Evolutionary conservation across 805 yeast genomes (phyloP).

Genomic region (Maudiozyma barnettii): DNA sequence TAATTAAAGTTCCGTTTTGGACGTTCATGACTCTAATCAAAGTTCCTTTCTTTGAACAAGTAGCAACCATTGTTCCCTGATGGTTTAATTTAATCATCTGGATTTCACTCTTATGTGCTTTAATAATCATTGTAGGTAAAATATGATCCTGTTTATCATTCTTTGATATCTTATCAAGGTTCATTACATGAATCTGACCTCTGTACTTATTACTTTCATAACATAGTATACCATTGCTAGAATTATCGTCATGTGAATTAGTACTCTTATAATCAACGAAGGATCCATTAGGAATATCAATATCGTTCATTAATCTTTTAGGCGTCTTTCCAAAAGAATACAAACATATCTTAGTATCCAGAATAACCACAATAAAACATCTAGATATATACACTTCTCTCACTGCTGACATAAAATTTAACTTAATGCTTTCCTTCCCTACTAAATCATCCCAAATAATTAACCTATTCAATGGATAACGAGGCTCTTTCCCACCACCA

Average conservation of each 20-base stretch:
- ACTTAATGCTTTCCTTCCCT: slow-evolving; percentile 55
- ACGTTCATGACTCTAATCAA: slow-evolving; percentile 74
- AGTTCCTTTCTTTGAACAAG: slow-evolving; percentile 87
- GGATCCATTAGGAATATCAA: slow-evolving; percentile 16
- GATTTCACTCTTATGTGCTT: slow-evolving; percentile 76
- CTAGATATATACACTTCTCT: slow-evolving; percentile 67
- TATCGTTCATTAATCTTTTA: slow-evolving; percentile 34
- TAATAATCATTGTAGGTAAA: slow-evolving; percentile 41
- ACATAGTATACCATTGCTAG: slow-evolving; percentile 3
- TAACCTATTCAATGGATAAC: slow-evolving; percentile 68
- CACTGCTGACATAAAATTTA: slow-evolving; percentile 72
- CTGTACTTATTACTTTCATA: slow-evolving; percentile 9
- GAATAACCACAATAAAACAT: slow-evolving; percentile 62
- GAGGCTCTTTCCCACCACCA: slow-evolving; percentile 81
- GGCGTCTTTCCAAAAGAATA: slow-evolving; percentile 82
- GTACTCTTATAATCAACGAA: slow-evolving; percentile 18
- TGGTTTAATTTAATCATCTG: slow-evolving; percentile 58
- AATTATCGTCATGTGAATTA: slow-evolving; percentile 4
- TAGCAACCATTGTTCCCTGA: slow-evolving; percentile 75
- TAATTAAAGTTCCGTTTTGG: slow-evolving; percentile 48
- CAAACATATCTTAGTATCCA: slow-evolving; percentile 57
- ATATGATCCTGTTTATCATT: slow-evolving; percentile 11
- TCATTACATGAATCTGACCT: slow-evolving; percentile 27
- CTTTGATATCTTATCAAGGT: slow-evolving; percentile 8
- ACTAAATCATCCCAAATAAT: slow-evolving; percentile 90